A percentile compares a stretch with the other conserved stretches of the same genome.
These are phyloP conservation scores for Solanum peruvianum DNA, from an alignment of 257 asterid genomes.

Conservation along the genomic window DNA sequence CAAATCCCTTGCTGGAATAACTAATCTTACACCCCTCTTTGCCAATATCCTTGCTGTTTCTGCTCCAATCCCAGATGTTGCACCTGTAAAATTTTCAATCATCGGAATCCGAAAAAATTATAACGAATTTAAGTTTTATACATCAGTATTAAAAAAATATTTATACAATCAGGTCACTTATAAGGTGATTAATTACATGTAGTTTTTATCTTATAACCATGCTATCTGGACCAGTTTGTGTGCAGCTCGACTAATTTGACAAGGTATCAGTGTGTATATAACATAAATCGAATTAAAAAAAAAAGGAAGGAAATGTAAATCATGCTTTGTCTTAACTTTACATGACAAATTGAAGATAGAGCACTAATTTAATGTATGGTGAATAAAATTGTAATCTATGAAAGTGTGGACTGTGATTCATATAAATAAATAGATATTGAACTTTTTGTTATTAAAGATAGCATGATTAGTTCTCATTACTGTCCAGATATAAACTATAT, in stretches of 20 bases:
- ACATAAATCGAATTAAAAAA: neutral
- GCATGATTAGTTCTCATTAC: neutral
- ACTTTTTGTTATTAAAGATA: neutral
- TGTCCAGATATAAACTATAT: neutral
- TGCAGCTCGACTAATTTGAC: neutral
- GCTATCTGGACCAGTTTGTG: neutral
- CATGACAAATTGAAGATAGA: neutral
- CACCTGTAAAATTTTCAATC: constrained; percentile 31
- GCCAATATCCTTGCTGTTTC: constrained; percentile 91
- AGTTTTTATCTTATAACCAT: neutral
- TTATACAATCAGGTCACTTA: neutral
- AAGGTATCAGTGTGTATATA: neutral
- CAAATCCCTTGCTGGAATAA: constrained; percentile 64
- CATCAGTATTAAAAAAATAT: neutral
- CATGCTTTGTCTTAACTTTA: neutral
- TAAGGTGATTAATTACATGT: neutral
- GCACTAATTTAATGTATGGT: neutral
- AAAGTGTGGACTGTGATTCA: neutral
- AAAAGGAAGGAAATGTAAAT: neutral
- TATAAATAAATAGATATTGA: neutral
- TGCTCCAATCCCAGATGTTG: constrained; percentile 95
- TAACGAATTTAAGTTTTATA: neutral
- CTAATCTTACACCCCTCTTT: constrained; percentile 70
- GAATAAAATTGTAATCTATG: neutral
- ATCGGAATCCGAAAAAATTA: neutral